Base-by-base conservation (phyloP, 768 basidiomycete genomes). In the Boletus tomentosulus region DNA sequence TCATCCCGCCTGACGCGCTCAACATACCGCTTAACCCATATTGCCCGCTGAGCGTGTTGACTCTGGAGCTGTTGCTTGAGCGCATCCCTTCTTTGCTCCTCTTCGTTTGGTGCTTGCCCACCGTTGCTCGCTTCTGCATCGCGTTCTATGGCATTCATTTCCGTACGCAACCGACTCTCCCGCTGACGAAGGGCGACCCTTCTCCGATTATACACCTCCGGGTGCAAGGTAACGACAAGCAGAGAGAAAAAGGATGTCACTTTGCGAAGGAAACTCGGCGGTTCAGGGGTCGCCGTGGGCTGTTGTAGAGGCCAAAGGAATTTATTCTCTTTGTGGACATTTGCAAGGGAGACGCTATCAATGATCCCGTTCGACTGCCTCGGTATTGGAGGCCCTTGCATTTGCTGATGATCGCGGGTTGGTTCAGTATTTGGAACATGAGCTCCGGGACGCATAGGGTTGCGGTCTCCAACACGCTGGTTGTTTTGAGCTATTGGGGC, bases 121-220 rank as follows among this genome's bases (percentile, higher is more conserved):
- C 65, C 46, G 66, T 69, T 58, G 64, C 68, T 65, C 16, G 59
- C 37, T 51, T 66, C 68, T 5, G 46, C 60, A 13, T 46, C 57
- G 15, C 61, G 61, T 42, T 70, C 69, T 13, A 70, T 57, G 4
- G 65, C 69, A 56, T 78, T 80, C 55, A 80, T 81, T 67, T 89
- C 87, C 30, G 83, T 85, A 57, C 86, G 76, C 34, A 90, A 65
- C 42, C 78, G 76, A 8, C 85, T 83, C 71, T 90, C 88, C 48
- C 88, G 71, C 54, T 74, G 75, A 59, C 81, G 73, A 61, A 90
- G 76, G 13, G 76, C 78, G 22, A 65, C 70, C 46, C 87, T 73
- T 61, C 88, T 75, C 55, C 82, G 78, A 62, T 89, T 83, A 81
- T 87, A 89, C 38, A 87, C 74, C 37, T 86, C 87, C 5, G 88